Base-by-base conservation (phyloP, 1,284 basidiomycete species). In the Megacollybia platyphylla region DNA sequence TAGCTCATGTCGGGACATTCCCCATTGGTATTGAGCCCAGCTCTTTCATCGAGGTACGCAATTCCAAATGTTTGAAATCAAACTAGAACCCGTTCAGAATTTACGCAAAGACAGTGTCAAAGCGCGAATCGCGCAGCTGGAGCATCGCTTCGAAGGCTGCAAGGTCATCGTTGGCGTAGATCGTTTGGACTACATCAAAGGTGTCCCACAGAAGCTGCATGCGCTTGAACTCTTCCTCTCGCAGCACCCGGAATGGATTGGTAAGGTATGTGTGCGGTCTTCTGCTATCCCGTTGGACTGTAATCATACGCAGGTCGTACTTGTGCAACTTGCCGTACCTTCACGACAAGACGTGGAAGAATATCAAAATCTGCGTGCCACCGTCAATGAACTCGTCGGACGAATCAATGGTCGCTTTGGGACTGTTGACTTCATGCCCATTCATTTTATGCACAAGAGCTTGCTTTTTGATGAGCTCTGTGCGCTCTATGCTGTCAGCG, bases 151-250 rank as follows among this genome's bases (percentile, higher is more conserved):
- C 61, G 79, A 84, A 37, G 93, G 88, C 39, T 88, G 93, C 58
- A 97, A 97, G 64, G 84, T 98, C 57, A 97, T 98, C 57, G 91
- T 98, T 47, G 96, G 94, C 45, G 94, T 98, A 32, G 96, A 98
- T 60, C 81, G 94, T 36, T 72, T 98, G 41, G 96, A 98, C 61
- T 98, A 98, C 65, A 98, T 98, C 80, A 98, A 98, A 71, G 94
- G 94, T 56, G 91, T 98, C 24, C 94, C 94, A 2, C 94, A 98
- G 61, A 98, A 98, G 62, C 67, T 98, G 43, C 92, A 97, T 59
- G 94, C 90, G 0, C 73, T 98, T 44, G 96, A 98, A 59, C 79
- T 94, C 34, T 98, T 98, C 75, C 72, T 98, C 34, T 82, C 86
- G 13, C 92, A 97, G 51, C 93, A 98, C 59, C 96, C 96, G 1